phyloP scores from a whole-genome alignment of 495 filamentous ascomycete genomes.

The Staphylotrichum longicolle region DNA sequence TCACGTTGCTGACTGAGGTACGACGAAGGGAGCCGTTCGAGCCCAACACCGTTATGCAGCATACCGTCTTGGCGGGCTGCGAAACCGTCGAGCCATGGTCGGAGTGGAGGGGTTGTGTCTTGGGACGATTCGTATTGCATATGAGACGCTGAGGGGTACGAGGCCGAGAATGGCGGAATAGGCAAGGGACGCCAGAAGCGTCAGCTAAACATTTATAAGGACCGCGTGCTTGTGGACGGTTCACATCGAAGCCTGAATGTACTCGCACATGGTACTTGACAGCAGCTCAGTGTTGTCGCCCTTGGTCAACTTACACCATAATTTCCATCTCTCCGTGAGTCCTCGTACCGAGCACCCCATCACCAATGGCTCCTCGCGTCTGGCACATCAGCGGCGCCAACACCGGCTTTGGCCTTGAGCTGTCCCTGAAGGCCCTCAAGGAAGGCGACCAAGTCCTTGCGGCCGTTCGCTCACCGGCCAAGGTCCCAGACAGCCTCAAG shows the following conservation, averaged over 20 bases:
- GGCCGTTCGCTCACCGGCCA: slow-evolving; percentile 1
- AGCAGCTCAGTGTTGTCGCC: too few relatives aligned
- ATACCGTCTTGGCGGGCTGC: neutral
- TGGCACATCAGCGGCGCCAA: slow-evolving; percentile 8
- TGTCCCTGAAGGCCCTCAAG: neutral
- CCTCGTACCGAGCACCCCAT: neutral
- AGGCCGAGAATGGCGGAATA: too few relatives aligned
- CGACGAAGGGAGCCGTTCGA: neutral
- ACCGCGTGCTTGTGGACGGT: neutral
- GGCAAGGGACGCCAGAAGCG: too few relatives aligned
- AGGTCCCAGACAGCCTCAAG: slow-evolving; percentile 2
- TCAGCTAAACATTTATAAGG: too few relatives aligned
- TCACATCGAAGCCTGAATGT: neutral
- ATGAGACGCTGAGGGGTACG: too few relatives aligned
- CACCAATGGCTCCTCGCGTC: slow-evolving; percentile 2
- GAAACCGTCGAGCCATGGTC: too few relatives aligned
- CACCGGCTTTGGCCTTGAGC: neutral
- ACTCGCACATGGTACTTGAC: too few relatives aligned
- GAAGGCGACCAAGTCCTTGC: slow-evolving; percentile 4
- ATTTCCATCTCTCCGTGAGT: too few relatives aligned
- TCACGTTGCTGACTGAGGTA: neutral
- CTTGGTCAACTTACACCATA: too few relatives aligned
- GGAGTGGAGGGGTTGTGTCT: neutral
- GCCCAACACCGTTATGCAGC: neutral
- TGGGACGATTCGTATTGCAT: too few relatives aligned